phyloP scores from a whole-genome alignment of 2,329 filamentous ascomycete genomes.

The Diaporthe velutina region DNA sequence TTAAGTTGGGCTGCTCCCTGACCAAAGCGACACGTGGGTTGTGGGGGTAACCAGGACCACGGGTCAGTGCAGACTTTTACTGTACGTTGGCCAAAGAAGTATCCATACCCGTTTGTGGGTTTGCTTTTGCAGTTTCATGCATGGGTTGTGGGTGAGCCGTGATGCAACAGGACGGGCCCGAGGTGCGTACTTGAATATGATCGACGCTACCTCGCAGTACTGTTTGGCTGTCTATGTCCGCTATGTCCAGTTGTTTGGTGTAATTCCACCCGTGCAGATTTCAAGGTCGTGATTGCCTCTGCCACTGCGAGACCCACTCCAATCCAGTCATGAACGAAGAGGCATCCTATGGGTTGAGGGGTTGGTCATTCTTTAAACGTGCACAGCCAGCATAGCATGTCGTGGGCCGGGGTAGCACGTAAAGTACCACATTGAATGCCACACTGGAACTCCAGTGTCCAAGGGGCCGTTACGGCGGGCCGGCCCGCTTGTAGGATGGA shows the following conservation, averaged over 20 bases:
- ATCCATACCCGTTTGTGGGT: neutral
- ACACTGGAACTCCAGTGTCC: neutral
- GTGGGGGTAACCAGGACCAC: neutral
- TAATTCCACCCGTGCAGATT: neutral
- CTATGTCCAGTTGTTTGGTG: neutral
- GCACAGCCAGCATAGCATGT: neutral
- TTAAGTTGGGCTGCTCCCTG: neutral
- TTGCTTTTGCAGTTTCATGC: neutral
- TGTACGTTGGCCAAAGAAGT: neutral
- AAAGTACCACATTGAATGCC: neutral
- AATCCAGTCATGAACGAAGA: neutral
- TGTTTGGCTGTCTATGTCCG: neutral
- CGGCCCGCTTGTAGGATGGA: conserved; percentile 13
- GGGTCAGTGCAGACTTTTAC: neutral
- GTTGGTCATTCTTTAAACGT: neutral
- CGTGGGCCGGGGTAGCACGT: neutral
- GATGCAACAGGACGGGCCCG: neutral
- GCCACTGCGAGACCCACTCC: neutral
- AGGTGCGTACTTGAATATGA: neutral
- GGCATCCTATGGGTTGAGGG: neutral
- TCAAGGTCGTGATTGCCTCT: neutral
- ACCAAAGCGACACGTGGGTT: neutral
- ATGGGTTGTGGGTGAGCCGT: neutral
- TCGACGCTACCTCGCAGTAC: neutral
- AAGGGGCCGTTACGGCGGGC: too few relatives aligned